Evolutionary conservation across 202 grass and related monocot species (phyloP).

Genomic region (Eragrostis tef): DNA sequence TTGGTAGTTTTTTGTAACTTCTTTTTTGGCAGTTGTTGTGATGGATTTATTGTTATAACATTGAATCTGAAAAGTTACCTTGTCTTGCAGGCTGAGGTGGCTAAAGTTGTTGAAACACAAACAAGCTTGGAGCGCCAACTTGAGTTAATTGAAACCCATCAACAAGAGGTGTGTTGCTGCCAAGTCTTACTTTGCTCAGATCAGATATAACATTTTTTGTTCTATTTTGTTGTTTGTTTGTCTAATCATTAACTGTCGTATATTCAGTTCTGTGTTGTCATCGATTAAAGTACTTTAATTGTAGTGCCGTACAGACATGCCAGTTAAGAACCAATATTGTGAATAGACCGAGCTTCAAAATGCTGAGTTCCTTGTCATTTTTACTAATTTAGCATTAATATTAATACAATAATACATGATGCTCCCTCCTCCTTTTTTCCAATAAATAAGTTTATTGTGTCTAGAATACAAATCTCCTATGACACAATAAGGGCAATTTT

Average conservation of each 20-base stretch:
- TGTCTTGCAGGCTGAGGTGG: slow-evolving; percentile 88
- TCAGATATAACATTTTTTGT: slow-evolving; percentile 4
- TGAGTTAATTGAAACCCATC: slow-evolving; percentile 97
- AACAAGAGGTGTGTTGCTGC: slow-evolving; percentile 66
- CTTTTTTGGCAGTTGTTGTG: background rate
- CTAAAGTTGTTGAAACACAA: slow-evolving; percentile 98
- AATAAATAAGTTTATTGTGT: too few relatives aligned
- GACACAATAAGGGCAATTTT: background rate
- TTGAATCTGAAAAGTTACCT: slow-evolving; percentile 20
- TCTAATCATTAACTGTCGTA: background rate
- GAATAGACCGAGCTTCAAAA: slow-evolving; percentile 1
- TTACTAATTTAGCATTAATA: background rate
- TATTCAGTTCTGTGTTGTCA: slow-evolving; percentile 13
- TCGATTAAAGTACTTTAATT: background rate
- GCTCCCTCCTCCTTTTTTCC: too few relatives aligned
- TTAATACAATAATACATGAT: background rate
- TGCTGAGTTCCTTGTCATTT: background rate
- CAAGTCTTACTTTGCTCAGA: slow-evolving; percentile 12
- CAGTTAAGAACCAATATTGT: background rate
- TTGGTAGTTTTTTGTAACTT: background rate
- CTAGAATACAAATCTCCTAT: background rate
- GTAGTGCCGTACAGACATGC: background rate
- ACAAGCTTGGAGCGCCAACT: slow-evolving; percentile 90
- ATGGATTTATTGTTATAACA: background rate
- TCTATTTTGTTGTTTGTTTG: background rate